phyloP scores from a whole-genome alignment of 345 rosid genomes.

The Citrus maxima region DNA sequence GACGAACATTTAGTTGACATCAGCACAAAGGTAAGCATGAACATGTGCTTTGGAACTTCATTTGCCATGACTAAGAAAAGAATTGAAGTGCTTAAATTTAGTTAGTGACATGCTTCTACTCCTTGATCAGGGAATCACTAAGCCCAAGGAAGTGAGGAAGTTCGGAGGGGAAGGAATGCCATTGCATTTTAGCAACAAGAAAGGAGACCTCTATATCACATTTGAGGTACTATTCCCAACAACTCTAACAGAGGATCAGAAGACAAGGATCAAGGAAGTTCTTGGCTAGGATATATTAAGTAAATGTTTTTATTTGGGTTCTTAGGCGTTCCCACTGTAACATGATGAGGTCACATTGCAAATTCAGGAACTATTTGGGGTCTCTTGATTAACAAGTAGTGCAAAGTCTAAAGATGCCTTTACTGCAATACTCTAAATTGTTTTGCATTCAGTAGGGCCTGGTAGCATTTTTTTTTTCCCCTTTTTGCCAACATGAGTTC shows the following conservation, averaged over 20 bases:
- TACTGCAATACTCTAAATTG: neutral
- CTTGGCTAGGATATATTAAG: slow-evolving; percentile 45
- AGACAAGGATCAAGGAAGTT: slow-evolving; percentile 66
- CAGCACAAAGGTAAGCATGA: slow-evolving; percentile 62
- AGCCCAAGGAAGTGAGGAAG: slow-evolving; percentile 88
- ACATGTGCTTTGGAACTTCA: neutral
- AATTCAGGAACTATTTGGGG: slow-evolving; percentile 11
- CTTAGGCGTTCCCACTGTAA: slow-evolving; percentile 19
- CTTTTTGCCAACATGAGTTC: neutral
- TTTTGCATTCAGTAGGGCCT: slow-evolving; percentile 10
- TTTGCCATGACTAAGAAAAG: neutral
- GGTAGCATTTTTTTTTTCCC: neutral
- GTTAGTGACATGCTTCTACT: neutral
- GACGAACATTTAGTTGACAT: slow-evolving; percentile 92
- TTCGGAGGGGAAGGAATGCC: slow-evolving; percentile 99
- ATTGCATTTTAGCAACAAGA: slow-evolving; percentile 74
- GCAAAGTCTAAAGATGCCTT: slow-evolving; percentile 1
- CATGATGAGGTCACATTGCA: slow-evolving; percentile 17
- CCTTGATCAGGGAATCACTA: slow-evolving; percentile 71
- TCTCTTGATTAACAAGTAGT: slow-evolving; percentile 8
- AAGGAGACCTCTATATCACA: slow-evolving; percentile 79
- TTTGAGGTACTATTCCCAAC: slow-evolving; percentile 92
- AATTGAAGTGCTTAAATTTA: neutral
- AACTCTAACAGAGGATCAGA: slow-evolving; percentile 77
- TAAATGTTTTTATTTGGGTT: slow-evolving; percentile 11